Evolutionary conservation across 441 rosid genomes (phyloP).

Genomic region (Melastoma candidum): DNA sequence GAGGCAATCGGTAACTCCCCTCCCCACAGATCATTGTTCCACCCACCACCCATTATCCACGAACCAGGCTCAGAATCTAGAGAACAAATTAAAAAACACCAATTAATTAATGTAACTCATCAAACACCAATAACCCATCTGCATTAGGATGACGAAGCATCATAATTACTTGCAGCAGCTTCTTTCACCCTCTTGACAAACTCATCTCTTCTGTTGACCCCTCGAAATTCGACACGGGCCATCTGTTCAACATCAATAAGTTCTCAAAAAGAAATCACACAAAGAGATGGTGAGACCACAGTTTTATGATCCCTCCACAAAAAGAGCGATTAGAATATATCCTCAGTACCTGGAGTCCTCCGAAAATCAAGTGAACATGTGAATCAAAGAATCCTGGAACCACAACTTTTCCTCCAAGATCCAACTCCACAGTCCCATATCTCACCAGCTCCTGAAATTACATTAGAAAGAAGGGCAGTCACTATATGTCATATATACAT

Average conservation of each 20-base stretch:
- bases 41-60: conserved; percentile 88
- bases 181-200: conserved; percentile 65
- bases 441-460: conserved; percentile 44
- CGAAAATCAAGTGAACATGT: conserved; percentile 63
- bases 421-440: conserved; percentile 43
- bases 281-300: neutral
- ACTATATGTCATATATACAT: too few species aligned
- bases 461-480: neutral
- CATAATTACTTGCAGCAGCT: conserved; percentile 53
- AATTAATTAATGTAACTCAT: neutral
- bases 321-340: too few species aligned
- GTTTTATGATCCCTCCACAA: neutral
- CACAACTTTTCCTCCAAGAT: conserved; percentile 67
- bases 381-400: conserved; percentile 93
- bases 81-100: neutral
- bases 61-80: conserved; percentile 51
- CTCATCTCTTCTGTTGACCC: conserved; percentile 49
- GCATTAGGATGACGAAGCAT: conserved; percentile 6
- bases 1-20: conserved; percentile 74
- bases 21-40: conserved; percentile 96
- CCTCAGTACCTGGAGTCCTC: conserved; percentile 62
- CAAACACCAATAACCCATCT: conserved; percentile 4
- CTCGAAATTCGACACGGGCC: conserved; percentile 51
- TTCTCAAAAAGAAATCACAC: conserved; percentile 5
- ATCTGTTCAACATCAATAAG: conserved; percentile 35